phyloP scores from a whole-genome alignment of 2,329 filamentous ascomycete genomes.

The Apiospora hydei region DNA sequence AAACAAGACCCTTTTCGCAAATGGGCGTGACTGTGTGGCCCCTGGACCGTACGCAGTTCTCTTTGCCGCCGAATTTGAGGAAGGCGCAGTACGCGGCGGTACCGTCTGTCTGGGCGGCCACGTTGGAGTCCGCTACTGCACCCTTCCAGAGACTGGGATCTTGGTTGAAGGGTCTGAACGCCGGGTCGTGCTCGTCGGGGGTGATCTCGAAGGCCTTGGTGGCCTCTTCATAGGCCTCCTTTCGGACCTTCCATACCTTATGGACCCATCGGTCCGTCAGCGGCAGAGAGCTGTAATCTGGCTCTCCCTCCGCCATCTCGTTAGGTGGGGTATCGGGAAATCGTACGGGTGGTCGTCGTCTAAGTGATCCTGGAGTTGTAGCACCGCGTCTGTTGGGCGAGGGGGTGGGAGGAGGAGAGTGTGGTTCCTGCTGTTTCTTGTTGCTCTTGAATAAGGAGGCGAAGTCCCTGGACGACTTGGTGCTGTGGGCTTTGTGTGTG shows the following conservation, averaged over 20 bases:
- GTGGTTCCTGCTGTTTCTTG: conserved; percentile 4
- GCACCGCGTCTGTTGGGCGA: conserved; percentile 9
- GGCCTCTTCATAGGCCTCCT: conserved; percentile 92
- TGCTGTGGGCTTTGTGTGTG: conserved; percentile 4
- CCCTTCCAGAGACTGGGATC: conserved; percentile 90
- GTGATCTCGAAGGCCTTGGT: conserved; percentile 85
- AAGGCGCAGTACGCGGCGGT: conserved; percentile 89
- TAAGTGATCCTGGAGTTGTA: neutral
- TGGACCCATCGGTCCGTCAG: conserved; percentile 82
- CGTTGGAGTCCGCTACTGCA: conserved; percentile 92
- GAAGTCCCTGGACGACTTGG: conserved; percentile 15
- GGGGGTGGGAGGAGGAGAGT: conserved; percentile 20
- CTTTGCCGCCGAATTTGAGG: conserved; percentile 85
- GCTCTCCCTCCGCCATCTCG: conserved; percentile 81
- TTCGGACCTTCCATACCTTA: conserved; percentile 98
- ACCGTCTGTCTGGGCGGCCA: conserved; percentile 94
- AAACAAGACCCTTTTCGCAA: conserved; percentile 89
- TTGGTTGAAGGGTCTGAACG: conserved; percentile 85
- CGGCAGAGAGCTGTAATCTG: conserved; percentile 82
- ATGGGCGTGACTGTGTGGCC: conserved; percentile 77
- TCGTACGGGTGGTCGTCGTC: neutral
- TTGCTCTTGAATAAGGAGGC: conserved; percentile 23
- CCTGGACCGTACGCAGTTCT: conserved; percentile 81
- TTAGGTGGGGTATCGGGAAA: conserved; percentile 28
- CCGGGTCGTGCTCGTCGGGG: conserved; percentile 83